Percentiles rank a stretch among this genome's conserved stretches.
These are phyloP conservation scores for Aspergillus conjunctus DNA, from an alignment of 495 filamentous ascomycete genomes.

Conservation along the genomic window DNA sequence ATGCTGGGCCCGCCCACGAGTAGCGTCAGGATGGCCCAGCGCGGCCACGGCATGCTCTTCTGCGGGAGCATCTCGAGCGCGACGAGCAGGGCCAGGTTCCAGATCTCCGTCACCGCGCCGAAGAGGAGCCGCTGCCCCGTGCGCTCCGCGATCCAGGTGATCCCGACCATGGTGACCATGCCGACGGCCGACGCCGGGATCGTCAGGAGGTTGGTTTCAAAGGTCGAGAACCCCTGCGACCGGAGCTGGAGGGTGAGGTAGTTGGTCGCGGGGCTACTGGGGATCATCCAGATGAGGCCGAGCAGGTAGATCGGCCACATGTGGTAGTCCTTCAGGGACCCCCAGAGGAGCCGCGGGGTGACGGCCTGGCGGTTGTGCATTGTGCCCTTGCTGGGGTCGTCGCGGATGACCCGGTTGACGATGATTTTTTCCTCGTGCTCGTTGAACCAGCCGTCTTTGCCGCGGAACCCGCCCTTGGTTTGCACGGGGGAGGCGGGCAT, in stretches of 20 bases:
- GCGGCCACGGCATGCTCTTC: slow-evolving; percentile 16
- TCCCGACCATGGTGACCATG: slow-evolving; percentile 43
- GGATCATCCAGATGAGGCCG: slow-evolving; percentile 55
- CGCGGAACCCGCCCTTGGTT: slow-evolving; percentile 63
- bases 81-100: slow-evolving; percentile 58
- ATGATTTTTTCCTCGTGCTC: slow-evolving; percentile 62
- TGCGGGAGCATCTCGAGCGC: slow-evolving; percentile 5
- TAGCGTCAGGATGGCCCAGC: slow-evolving; percentile 57
- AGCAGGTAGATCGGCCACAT: slow-evolving; percentile 57
- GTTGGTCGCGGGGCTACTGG: slow-evolving; percentile 40
- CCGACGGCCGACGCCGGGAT: slow-evolving; percentile 49
- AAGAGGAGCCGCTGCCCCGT: slow-evolving; percentile 52
- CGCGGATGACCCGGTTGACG: slow-evolving; percentile 71
- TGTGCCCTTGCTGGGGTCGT: slow-evolving; percentile 69
- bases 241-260: slow-evolving; percentile 68
- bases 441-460: slow-evolving; percentile 72
- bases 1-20: slow-evolving; percentile 57
- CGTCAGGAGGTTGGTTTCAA: slow-evolving; percentile 64
- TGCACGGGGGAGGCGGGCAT: slow-evolving; percentile 68
- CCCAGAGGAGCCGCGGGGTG: slow-evolving; percentile 48
- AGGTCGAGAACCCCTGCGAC: slow-evolving; percentile 63
- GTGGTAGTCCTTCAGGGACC: slow-evolving; percentile 56
- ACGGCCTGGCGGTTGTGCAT: slow-evolving; percentile 65
- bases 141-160: slow-evolving; percentile 55
- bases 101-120: slow-evolving; percentile 51